These are phyloP conservation scores for Capsicum rhomboideum DNA, from an alignment of 257 asterid species.

Conservation along the genomic window DNA sequence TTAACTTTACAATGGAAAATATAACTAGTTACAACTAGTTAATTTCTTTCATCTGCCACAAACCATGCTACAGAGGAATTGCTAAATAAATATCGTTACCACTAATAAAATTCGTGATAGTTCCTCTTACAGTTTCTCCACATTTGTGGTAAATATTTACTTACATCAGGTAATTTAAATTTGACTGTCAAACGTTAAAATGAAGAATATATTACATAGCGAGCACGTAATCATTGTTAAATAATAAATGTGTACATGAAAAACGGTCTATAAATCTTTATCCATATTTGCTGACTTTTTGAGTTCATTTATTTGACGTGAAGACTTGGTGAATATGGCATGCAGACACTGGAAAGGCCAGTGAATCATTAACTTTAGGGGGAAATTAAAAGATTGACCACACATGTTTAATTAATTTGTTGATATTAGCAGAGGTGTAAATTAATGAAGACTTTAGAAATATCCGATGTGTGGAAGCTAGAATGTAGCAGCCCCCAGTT, in stretches of 20 bases:
- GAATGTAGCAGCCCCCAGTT: conserved; percentile 1
- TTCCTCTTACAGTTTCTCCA: background rate
- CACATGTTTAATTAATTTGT: background rate
- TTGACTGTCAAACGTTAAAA: background rate
- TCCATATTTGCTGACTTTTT: background rate
- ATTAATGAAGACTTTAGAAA: background rate
- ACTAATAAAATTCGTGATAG: background rate
- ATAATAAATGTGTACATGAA: background rate
- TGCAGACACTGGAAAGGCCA: background rate
- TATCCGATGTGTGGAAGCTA: background rate
- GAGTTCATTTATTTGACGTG: background rate
- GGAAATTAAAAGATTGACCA: background rate
- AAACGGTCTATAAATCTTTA: background rate
- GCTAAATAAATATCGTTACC: background rate
- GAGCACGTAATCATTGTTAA: background rate
- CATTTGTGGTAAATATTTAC: background rate
- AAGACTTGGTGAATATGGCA: background rate
- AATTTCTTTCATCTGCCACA: background rate
- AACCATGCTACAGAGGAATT: background rate
- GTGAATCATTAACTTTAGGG: background rate
- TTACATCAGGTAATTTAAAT: background rate
- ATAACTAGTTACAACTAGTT: background rate
- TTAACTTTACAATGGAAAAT: background rate
- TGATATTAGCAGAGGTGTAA: background rate
- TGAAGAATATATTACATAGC: background rate